Evolutionary conservation across 495 filamentous ascomycete genomes (phyloP).

Genomic region (Filosporella fistucella): DNA sequence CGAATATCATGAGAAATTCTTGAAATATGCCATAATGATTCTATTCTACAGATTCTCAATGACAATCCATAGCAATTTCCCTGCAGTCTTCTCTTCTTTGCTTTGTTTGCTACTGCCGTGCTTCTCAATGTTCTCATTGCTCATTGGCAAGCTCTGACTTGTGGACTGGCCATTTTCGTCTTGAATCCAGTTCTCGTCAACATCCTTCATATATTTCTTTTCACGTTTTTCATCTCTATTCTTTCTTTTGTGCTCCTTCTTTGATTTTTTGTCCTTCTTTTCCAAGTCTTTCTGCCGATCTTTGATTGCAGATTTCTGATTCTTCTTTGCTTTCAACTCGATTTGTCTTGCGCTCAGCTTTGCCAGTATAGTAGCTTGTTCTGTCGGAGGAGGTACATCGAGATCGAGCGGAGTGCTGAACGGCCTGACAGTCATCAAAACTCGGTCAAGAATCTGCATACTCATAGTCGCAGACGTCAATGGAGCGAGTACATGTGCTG

Average conservation of each 20-base stretch:
- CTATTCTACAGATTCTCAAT: conserved; percentile 1
- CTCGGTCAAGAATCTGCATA: conserved; percentile 8
- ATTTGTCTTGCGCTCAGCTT: conserved; percentile 1
- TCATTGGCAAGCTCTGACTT: background rate
- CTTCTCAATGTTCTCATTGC: background rate
- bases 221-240: background rate
- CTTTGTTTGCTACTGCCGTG: background rate
- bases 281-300: background rate
- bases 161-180: background rate
- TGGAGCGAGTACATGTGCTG: conserved; percentile 9
- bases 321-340: background rate
- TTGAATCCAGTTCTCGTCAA: background rate
- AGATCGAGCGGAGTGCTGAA: too few species aligned
- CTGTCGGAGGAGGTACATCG: background rate
- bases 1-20: too few species aligned
- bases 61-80: conserved; percentile 2
- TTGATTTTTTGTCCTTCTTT: background rate
- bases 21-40: too few species aligned
- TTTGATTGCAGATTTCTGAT: background rate
- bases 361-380: background rate
- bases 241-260: conserved; percentile 1
- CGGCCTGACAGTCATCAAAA: too few species aligned
- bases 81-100: background rate
- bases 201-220: background rate
- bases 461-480: conserved; percentile 5